Conservation (phyloP, 495 filamentous ascomycete species). For the Aspergillus baeticus region DNA sequence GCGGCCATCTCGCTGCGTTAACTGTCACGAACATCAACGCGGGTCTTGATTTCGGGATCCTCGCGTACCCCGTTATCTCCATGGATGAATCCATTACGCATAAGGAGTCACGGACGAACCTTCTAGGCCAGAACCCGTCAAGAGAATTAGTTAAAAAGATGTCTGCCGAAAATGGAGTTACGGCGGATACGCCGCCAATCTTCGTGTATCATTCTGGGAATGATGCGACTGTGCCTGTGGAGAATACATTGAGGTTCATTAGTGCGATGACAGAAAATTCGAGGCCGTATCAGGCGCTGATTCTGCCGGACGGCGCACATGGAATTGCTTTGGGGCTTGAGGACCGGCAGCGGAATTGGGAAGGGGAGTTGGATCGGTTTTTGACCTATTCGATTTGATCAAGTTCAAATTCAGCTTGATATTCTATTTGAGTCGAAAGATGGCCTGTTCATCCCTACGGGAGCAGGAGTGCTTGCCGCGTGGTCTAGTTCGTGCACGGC, state of each 20-base stretch:
- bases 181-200: neutral
- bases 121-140: neutral
- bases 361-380: conserved; percentile 3
- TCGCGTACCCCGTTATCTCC: neutral
- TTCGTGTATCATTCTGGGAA: conserved; percentile 3
- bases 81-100: conserved; percentile 1
- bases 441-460: no score
- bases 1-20: neutral
- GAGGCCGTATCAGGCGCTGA: conserved; percentile 1
- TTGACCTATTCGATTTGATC: conserved; percentile 4
- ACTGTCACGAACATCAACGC: neutral
- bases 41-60: conserved; percentile 1
- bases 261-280: neutral
- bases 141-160: neutral
- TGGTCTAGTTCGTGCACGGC: no score
- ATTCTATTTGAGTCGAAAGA: no score
- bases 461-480: no score
- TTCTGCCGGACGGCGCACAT: neutral
- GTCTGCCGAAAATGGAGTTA: conserved; percentile 1
- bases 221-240: neutral
- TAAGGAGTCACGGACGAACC: neutral
- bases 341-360: conserved; percentile 2
- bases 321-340: conserved; percentile 3
- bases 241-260: neutral
- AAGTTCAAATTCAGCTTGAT: no score